A percentile compares a stretch with the other conserved stretches of the same genome.
These are phyloP conservation scores for Sporisorium exsertum DNA, from an alignment of 1,284 basidiomycete species.

Conservation along the genomic window DNA sequence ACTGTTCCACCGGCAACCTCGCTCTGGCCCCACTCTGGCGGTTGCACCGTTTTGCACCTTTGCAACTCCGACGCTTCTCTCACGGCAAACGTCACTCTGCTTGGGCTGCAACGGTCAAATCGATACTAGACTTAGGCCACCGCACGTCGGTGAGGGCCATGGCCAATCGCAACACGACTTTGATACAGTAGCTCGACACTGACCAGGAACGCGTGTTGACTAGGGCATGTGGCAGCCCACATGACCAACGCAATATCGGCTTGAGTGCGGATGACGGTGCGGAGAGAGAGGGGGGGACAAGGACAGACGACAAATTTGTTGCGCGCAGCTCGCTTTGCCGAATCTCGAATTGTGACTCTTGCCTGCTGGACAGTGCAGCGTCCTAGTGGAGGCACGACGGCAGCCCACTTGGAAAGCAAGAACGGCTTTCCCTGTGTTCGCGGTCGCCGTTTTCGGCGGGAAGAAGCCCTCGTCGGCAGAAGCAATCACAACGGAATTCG, in stretches of 20 bases:
- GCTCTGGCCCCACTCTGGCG: not conserved
- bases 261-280: not conserved
- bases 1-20: not conserved
- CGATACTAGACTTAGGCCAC: not conserved
- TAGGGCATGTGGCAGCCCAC: constrained; percentile 10
- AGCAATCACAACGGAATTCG: no score
- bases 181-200: not conserved
- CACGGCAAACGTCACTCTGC: constrained; percentile 1
- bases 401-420: not conserved
- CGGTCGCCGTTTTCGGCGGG: not conserved
- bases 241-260: not conserved
- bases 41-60: not conserved
- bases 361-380: not conserved
- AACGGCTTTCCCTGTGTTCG: not conserved
- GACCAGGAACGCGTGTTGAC: constrained; percentile 8
- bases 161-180: no score
- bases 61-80: not conserved
- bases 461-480: no score
- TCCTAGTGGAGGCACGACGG: not conserved
- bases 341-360: not conserved
- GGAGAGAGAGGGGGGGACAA: not conserved
- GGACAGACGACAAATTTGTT: not conserved
- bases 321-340: constrained; percentile 28
- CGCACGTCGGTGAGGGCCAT: not conserved
- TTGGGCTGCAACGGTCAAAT: not conserved